Evolutionary conservation across 306 rosid genomes (phyloP), one percentile per base, ranked within the genome.

Genomic region (Vigna hirtella): DNA sequence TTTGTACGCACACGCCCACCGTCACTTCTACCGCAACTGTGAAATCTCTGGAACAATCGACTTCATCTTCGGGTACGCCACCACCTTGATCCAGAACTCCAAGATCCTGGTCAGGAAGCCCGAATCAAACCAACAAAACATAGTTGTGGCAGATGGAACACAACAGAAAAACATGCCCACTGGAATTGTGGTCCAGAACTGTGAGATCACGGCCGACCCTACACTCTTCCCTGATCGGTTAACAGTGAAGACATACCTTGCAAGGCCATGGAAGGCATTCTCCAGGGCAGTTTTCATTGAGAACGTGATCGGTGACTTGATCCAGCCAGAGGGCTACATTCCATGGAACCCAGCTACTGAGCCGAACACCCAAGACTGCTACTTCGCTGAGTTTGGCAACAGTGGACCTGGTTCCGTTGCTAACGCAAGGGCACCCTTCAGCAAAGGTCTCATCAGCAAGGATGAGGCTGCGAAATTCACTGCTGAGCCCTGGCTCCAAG

Each of bases 11-110:
- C 93, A 89, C 1, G 28, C 85, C 1, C 64, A 84, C 0, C 86
- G 89, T 43, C 98, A 93, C 13, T 89, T 83, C 81, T 91, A 83
- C 85, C 86, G 93, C 18, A 82, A 91, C 81, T 89, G 96, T 30
- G 91, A 87, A 28, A 80, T 93, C 50, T 85, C 89, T 0, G 94
- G 98, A 15, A 90, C 96, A 1, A 74, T 91, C 0, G 97, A 93
- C 68, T 89, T 79, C 84, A 93, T 93, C 40, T 93, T 93, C 24
- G 96, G 97, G 0, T 81, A 80, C 8, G 62, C 86, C 0, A 1
- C 87, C 0, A 56, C 83, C 4, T n/a, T 87, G 26, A 85, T 91
- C 75, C 91, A 91, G 64, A 84, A 87, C 87, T 85, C 89, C 0
- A 36, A 34, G 43, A 84, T 91, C 81, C 9, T 88, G 0, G 86